A percentile compares a stretch with the other conserved stretches of the same genome.
phyloP scores from a whole-genome alignment of 169 alveolate species.

The Perkinsus chesapeaki region DNA sequence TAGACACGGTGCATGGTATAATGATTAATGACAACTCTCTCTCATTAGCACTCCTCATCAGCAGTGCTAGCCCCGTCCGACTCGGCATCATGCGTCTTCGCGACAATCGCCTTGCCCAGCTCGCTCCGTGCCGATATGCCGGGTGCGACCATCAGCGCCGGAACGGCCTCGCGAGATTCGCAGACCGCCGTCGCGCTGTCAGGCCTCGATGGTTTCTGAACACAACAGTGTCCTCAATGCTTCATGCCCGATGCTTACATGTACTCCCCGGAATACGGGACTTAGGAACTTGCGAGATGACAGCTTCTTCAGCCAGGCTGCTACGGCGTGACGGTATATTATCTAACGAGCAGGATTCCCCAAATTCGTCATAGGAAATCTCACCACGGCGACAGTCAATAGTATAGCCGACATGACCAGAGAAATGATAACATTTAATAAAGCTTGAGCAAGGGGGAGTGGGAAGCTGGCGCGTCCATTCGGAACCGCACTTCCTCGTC shows the following conservation, averaged over 20 bases:
- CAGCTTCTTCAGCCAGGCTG: background rate
- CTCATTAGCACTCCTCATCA: background rate
- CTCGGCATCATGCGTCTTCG: background rate
- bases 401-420: background rate
- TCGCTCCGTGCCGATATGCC: background rate
- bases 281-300: background rate
- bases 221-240: background rate
- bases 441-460: background rate
- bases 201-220: background rate
- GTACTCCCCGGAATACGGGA: background rate
- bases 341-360: background rate
- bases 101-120: background rate
- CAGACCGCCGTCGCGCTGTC: background rate
- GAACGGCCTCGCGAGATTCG: background rate
- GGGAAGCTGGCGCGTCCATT: background rate
- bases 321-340: background rate
- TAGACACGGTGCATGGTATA: background rate
- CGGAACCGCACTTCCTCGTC: background rate
- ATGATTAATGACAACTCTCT: background rate
- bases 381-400: background rate
- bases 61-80: background rate
- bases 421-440: background rate
- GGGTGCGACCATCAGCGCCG: background rate
- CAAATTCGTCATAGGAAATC: background rate
- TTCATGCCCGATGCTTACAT: background rate